Evolutionary conservation across 116 monocot genomes (phyloP), one percentile per base, ranked within the genome.

Genomic region (Zostera marina): DNA sequence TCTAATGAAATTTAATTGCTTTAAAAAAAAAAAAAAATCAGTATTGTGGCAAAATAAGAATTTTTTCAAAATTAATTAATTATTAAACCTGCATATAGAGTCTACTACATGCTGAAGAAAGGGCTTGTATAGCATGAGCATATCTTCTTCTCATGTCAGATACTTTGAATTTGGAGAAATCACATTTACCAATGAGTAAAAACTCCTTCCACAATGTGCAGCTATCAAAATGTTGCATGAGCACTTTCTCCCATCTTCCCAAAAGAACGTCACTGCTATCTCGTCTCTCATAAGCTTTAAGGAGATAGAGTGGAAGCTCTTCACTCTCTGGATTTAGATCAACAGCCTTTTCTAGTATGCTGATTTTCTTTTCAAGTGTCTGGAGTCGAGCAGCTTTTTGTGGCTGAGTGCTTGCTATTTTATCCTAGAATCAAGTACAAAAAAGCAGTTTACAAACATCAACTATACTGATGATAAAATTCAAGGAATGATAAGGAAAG

Each of bases 321-420:
- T 89, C 94, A 70, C 66, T 89, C 41, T 79, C 85, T 24, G 82
- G 89, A 74, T 89, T 96, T 15, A 96, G 76, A 46, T 89, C 89
- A 47, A 87, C 77, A 63, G 89, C 89, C 57, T 85, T 96, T 69
- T 96, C 94, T 47, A 96, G 41, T 64, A 96, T 96, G 52, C 80
- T 89, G 19, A 96, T 96, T 65, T 96, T 96, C 68, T 85, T 96
- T 68, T 96, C 89, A 60, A 85, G 84, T 10, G 77, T 85, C 70
- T 85, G 94, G 47, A 89, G 56, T 11, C 94, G 75, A 53, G 85
- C 94, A 58, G 82, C 82, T 68, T 89, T 96, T 59, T 80, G 85
- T 44, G 73, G 78, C 59, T 89, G 85, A 24, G 61, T 74, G 47
- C 69, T 79, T 51, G 89, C 77, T 67, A 96, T 63, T 64, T 96